Evolutionary conservation across 176 grass and related monocot genomes (phyloP).

Genomic region (Cenchrus americanus): DNA sequence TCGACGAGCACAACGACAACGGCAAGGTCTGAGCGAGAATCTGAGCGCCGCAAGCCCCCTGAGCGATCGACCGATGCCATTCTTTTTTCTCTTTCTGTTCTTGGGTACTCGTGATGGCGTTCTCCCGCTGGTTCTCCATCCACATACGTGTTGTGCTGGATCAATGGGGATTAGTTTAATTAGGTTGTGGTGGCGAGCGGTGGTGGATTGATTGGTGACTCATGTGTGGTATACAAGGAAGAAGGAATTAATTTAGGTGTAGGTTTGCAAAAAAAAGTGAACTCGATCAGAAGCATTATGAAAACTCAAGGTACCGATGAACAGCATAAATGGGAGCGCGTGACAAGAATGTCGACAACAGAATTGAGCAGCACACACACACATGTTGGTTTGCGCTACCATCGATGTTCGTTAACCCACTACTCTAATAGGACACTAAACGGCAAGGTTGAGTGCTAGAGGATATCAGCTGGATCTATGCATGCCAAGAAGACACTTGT

Average conservation of each 20-base stretch:
- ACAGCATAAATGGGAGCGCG: no score
- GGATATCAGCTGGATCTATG: no score
- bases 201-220: neutral
- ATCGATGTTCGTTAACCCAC: no score
- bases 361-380: no score
- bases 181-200: conserved; percentile 1
- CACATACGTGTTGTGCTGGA: neutral
- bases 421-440: no score
- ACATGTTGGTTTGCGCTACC: no score
- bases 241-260: neutral
- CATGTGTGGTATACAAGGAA: neutral
- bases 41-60: no score
- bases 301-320: neutral
- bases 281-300: neutral
- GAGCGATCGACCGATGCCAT: neutral
- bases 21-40: conserved; percentile 46
- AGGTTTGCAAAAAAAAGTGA: neutral
- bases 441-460: no score
- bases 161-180: neutral
- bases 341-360: no score
- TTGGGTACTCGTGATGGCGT: neutral
- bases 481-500: no score
- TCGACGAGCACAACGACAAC: conserved; percentile 49
- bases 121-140: no score
- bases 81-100: neutral